Conservation (phyloP, 352 stramenopile species). For the Halophytophthora batemanensis region DNA sequence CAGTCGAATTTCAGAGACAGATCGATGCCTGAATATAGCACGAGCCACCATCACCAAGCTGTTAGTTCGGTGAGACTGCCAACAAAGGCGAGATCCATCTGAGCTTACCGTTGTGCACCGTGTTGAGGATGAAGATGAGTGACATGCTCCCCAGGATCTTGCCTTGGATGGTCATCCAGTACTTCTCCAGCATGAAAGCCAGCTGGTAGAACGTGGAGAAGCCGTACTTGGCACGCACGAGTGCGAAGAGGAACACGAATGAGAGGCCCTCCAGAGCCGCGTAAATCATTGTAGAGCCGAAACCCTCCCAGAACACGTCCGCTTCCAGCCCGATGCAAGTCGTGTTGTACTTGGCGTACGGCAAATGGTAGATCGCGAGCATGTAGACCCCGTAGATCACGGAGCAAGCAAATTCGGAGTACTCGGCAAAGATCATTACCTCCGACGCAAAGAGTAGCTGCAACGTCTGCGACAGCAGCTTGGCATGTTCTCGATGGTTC, state of each 20-base stretch:
- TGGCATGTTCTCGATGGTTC: slow-evolving; percentile 14
- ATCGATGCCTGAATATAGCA: too few species aligned
- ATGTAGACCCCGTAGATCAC: slow-evolving; percentile 26
- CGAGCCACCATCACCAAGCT: too few species aligned
- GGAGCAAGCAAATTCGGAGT: slow-evolving; percentile 25
- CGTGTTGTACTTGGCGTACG: slow-evolving; percentile 19
- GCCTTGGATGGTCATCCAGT: slow-evolving; percentile 22
- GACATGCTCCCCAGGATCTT: slow-evolving; percentile 21
- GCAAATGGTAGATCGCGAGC: slow-evolving; percentile 13
- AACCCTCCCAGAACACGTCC: slow-evolving; percentile 1
- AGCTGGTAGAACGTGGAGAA: slow-evolving; percentile 24
- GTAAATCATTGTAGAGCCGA: slow-evolving; percentile 7
- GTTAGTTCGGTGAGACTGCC: too few species aligned
- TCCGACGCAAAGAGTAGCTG: slow-evolving; percentile 28
- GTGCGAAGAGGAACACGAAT: slow-evolving; percentile 12
- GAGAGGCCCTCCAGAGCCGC: slow-evolving; percentile 9
- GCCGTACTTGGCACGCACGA: slow-evolving; percentile 26
- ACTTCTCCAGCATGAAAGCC: slow-evolving; percentile 32
- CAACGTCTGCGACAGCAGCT: slow-evolving; percentile 18
- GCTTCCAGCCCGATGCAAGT: slow-evolving; percentile 11
- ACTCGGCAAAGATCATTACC: slow-evolving; percentile 26
- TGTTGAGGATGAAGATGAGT: slow-evolving; percentile 29
- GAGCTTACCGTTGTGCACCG: slow-evolving; percentile 12
- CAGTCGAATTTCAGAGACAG: too few species aligned
- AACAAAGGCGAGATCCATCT: too few species aligned